Evolutionary conservation across 306 rosid genomes (phyloP), one percentile per base, ranked within the genome.

Genomic region (Cucurbita pepo): DNA sequence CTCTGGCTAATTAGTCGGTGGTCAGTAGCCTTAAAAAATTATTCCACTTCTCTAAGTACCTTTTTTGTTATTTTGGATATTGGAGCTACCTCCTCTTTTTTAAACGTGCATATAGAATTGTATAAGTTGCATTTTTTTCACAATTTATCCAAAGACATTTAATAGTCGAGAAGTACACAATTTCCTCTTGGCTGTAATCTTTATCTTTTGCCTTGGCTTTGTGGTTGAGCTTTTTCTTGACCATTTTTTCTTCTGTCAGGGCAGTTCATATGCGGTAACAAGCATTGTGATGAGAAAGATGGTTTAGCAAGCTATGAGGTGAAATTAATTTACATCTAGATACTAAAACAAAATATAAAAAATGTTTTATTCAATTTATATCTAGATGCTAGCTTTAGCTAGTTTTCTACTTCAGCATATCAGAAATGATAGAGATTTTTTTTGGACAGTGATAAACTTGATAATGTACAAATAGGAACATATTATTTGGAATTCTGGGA

Each of bases 271-370:
- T 90, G 98, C 55, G 97, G 97, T 47, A 90, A 87, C 86, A 89
- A 86, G 80, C 92, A 88, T 80, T 93, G 98, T 38, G 69, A 88
- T 73, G 87, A 80, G 76, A 93, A 85, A 77, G 87, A 78, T 74
- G 86, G 82, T 76, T 86, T 93, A 72, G 85, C 97, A 60, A 93
- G 97, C 88, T 93, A 88, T 13, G 98, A 90, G 92, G 98, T 64
- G 56, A 34, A 25, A 64, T 44, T 34, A 41, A 79, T 12, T 7
- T 69, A 65, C 19, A 30, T 30, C 34, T 30, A 30, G 34, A 30
- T 30, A 30, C 34, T 30, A 30, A 30, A 30, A 30, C 34, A 30
- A 30, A 30, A 30, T 3, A 30, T 30, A 30, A 30, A 30, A 30
- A 30, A 30, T 30, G 34, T 30, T 30, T 30, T 30, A 30, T 30